Conservation (phyloP, 2,329 filamentous ascomycete genomes). For the Annulohypoxylon truncatum region DNA sequence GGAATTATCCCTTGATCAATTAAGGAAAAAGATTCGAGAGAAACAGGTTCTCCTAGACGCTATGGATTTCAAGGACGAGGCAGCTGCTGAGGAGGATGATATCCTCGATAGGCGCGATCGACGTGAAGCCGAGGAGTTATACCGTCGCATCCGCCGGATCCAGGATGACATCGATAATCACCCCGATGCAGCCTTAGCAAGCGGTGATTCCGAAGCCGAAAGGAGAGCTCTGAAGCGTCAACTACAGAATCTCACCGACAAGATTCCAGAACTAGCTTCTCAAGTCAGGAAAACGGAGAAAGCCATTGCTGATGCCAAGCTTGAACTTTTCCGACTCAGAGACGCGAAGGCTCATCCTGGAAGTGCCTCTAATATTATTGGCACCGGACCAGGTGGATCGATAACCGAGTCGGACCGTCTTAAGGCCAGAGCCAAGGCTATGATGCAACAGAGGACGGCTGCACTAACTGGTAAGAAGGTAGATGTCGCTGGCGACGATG, state of each 20-base stretch:
- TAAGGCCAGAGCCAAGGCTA: conserved; percentile 93
- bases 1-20: conserved; percentile 85
- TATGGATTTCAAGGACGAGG: conserved; percentile 95
- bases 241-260: conserved; percentile 87
- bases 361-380: conserved; percentile 83
- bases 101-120: conserved; percentile 89
- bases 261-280: conserved; percentile 90
- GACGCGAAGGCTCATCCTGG: conserved; percentile 93
- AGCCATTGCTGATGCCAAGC: conserved; percentile 87
- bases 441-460: conserved; percentile 98
- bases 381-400: conserved; percentile 89
- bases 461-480: conserved; percentile 88
- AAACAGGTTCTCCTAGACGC: conserved; percentile 95
- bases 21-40: conserved; percentile 92
- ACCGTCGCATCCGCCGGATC: conserved; percentile 87
- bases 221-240: conserved; percentile 87
- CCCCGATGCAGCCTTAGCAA: conserved; percentile 77
- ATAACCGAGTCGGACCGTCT: conserved; percentile 94
- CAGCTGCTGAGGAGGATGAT: conserved; percentile 89
- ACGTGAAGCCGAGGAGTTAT: conserved; percentile 92
- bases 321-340: conserved; percentile 92
- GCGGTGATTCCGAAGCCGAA: conserved; percentile 88
- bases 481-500: conserved; percentile 75
- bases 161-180: conserved; percentile 96
- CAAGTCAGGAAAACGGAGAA: conserved; percentile 91